Percentiles rank a stretch among this genome's conserved stretches.
phyloP scores from a whole-genome alignment of 441 rosid species.

The Eutrema salsugineum region DNA sequence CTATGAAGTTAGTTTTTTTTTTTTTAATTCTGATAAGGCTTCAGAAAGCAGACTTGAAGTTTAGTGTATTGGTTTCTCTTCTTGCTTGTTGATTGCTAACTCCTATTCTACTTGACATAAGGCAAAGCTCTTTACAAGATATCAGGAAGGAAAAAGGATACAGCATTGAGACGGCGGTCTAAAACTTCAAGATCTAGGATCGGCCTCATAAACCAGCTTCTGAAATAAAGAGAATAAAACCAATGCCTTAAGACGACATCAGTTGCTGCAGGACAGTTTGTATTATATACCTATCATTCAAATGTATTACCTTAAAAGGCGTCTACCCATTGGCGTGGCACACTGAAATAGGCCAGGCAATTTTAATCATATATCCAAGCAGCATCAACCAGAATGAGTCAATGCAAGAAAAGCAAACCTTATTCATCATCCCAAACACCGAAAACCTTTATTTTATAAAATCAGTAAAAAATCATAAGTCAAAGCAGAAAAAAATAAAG shows the following conservation, averaged over 20 bases:
- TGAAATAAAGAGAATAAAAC: slow-evolving; percentile 34
- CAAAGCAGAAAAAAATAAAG: slow-evolving; percentile 15
- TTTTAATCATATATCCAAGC: slow-evolving; percentile 32
- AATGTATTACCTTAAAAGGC: slow-evolving; percentile 63
- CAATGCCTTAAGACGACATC: slow-evolving; percentile 7
- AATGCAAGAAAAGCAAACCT: slow-evolving; percentile 50
- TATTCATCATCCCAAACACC: slow-evolving; percentile 96
- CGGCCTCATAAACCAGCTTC: slow-evolving; percentile 99
- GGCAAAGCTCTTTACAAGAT: slow-evolving; percentile 8
- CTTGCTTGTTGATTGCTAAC: slow-evolving; percentile 3
- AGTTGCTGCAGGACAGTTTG: slow-evolving; percentile 6
- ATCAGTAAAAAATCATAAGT: slow-evolving; percentile 27
- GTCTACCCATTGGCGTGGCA: slow-evolving; percentile 91
- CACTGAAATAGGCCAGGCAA: slow-evolving; percentile 56
- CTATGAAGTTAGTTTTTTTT: neutral
- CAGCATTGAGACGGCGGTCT: slow-evolving; percentile 81
- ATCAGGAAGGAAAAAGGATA: slow-evolving; percentile 55
- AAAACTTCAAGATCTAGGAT: slow-evolving; percentile 72
- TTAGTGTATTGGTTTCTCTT: neutral
- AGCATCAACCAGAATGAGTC: slow-evolving; percentile 25
- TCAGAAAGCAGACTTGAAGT: slow-evolving; percentile 4
- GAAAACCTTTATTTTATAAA: slow-evolving; percentile 71
- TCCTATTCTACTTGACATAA: slow-evolving; percentile 16
- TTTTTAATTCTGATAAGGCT: slow-evolving; percentile 5
- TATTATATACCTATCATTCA: slow-evolving; percentile 18